Conservation (phyloP, 2,329 filamentous ascomycete genomes). For the Botryotinia convoluta region DNA sequence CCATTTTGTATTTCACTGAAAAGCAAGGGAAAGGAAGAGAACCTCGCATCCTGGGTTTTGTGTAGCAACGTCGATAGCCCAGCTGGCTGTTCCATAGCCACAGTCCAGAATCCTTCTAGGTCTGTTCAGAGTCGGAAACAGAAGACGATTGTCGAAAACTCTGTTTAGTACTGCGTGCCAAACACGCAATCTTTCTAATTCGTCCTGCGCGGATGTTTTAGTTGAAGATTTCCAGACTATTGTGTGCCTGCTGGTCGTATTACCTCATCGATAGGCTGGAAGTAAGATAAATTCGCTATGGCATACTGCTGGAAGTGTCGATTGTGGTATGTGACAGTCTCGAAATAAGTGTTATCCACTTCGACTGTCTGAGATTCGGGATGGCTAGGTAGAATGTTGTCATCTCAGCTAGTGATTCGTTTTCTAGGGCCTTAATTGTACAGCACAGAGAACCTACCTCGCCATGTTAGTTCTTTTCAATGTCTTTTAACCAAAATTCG, state of each 20-base stretch:
- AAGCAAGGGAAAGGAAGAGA: conserved; percentile 28
- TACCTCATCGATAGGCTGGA: conserved; percentile 71
- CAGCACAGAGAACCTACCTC: not conserved
- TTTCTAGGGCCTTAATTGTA: not conserved
- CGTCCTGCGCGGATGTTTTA: conserved; percentile 50
- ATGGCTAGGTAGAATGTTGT: conserved; percentile 2
- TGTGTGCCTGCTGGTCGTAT: conserved; percentile 15
- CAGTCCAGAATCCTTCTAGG: conserved; percentile 66
- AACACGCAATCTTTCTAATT: conserved; percentile 61
- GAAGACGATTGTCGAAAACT: conserved; percentile 64
- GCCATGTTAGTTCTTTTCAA: not conserved
- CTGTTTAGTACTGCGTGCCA: conserved; percentile 61
- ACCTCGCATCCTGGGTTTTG: conserved; percentile 64
- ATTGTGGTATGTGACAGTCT: conserved; percentile 59
- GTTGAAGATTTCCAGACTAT: not conserved
- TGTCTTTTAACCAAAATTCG: not conserved
- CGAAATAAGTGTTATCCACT: conserved; percentile 57
- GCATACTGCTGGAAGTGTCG: conserved; percentile 67
- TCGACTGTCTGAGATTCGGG: conserved; percentile 34
- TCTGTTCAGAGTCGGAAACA: conserved; percentile 64
- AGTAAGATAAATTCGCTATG: conserved; percentile 62
- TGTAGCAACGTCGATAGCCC: conserved; percentile 67
- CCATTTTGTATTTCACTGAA: not conserved
- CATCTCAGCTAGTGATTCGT: conserved; percentile 6
- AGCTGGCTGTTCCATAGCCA: conserved; percentile 68